Evolutionary conservation across 2,329 filamentous ascomycete genomes (phyloP).

Genomic region (Apiospora arundinis): DNA sequence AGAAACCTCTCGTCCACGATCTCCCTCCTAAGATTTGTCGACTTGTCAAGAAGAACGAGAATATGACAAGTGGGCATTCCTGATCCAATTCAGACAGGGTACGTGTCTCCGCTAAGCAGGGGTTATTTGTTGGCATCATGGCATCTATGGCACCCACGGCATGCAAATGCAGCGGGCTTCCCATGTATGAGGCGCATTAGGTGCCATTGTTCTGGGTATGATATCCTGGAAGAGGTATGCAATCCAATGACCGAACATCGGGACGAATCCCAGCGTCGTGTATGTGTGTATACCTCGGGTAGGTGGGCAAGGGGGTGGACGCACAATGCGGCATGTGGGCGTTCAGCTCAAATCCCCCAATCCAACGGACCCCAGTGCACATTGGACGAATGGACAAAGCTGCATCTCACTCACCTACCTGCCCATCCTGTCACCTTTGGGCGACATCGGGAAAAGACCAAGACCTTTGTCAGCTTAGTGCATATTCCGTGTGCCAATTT

Average conservation of each 20-base stretch:
- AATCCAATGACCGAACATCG: background rate
- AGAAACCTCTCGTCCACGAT: background rate
- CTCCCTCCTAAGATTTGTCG: too few relatives aligned
- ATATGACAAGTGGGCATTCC: background rate
- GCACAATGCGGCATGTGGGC: too few relatives aligned
- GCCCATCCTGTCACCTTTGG: background rate
- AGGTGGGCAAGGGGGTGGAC: background rate
- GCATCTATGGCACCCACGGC: background rate
- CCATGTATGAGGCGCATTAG: conserved; percentile 15
- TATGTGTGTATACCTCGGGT: background rate
- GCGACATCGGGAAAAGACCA: background rate
- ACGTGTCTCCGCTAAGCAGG: background rate
- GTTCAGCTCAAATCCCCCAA: too few relatives aligned
- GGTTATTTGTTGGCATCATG: background rate
- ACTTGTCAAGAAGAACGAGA: background rate
- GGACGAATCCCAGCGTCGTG: background rate
- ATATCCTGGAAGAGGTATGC: background rate
- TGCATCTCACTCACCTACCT: background rate
- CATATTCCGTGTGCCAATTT: background rate
- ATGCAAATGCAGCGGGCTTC: background rate
- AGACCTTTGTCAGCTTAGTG: background rate
- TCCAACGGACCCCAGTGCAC: background rate
- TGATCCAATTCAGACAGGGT: background rate
- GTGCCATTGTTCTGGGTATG: conserved; percentile 5
- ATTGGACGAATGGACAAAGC: background rate